Evolutionary conservation across 2,329 filamentous ascomycete genomes (phyloP), one percentile per base, ranked within the genome.

Genomic region (Shiraia sp.): DNA sequence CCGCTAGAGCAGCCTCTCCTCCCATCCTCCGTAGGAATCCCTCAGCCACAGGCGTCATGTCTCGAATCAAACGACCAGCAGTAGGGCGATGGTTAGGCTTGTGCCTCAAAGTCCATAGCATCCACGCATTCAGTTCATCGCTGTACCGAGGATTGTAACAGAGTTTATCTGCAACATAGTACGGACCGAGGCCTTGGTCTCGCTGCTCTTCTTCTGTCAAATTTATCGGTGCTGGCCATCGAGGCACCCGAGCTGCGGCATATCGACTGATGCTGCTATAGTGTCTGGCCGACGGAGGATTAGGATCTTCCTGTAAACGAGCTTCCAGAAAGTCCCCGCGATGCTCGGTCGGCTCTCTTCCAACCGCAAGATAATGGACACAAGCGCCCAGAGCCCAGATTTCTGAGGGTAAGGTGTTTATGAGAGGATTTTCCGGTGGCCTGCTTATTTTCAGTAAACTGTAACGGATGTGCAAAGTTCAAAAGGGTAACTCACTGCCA

Each of bases 301-400:
- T n/a, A 28, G 15, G 1, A 36, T 27, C 1, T 32, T 24, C 10
- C 29, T 2, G 28, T 19, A n/a, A 31, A 27, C 1, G 17, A 10
- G 16, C 25, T 8, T 23, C 26, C 16, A 23, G 33, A 26, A 37
- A 47, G 1, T 29, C 19, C 6, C 22, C 12, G 3, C 42, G 30
- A 23, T 55, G 22, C 23, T 46, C 27, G 10, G 57, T 32, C 4
- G 61, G 60, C 6, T 47, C 13, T 3, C 42, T 13, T 7, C 60
- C 60, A 0, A 48, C 47, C 1, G 60, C 63, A 3, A 66, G 51
- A 30, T 48, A 66, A 35, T 66, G 55, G 2, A 69, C 45, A 26
- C 57, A 55, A 15, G 65, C 60, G 15, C 61, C 67, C 3, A 67
- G 27, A 10, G 55, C 46, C 66, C 65, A 70, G 4, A 65, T 44